Conservation (phyloP, 352 stramenopile genomes). For the Peronospora farinosa region DNA sequence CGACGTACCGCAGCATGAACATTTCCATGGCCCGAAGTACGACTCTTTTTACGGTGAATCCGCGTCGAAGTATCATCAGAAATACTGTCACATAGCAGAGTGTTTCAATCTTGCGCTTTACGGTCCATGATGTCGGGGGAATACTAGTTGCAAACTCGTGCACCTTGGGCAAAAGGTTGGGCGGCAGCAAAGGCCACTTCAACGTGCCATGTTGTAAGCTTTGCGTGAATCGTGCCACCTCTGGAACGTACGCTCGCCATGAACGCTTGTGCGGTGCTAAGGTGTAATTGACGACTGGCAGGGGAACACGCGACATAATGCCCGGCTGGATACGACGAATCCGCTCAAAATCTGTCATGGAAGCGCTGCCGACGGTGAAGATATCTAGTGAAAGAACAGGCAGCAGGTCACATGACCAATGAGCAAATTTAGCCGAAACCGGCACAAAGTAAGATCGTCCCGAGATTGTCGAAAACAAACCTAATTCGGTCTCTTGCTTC, state of each 20-base stretch:
- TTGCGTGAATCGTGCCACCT: slow-evolving; percentile 46
- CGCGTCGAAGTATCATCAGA: slow-evolving; percentile 48
- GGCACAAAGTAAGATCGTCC: not conserved
- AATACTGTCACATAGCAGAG: slow-evolving; percentile 50
- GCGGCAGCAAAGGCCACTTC: slow-evolving; percentile 46
- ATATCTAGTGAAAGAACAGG: slow-evolving; percentile 35
- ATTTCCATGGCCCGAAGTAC: slow-evolving; percentile 51
- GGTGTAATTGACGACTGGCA: slow-evolving; percentile 64
- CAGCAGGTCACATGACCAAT: slow-evolving; percentile 4
- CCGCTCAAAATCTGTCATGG: slow-evolving; percentile 59
- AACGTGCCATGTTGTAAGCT: slow-evolving; percentile 50
- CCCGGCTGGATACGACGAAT: slow-evolving; percentile 40
- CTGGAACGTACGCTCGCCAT: slow-evolving; percentile 40
- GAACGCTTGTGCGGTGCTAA: slow-evolving; percentile 42
- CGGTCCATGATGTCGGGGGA: slow-evolving; percentile 30
- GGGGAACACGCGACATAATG: slow-evolving; percentile 40
- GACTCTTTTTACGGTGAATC: slow-evolving; percentile 39
- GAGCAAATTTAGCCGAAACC: not conserved
- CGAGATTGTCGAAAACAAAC: slow-evolving; percentile 24
- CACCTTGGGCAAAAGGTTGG: slow-evolving; percentile 43
- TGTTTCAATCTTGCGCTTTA: slow-evolving; percentile 41
- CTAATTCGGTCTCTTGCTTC: slow-evolving; percentile 37
- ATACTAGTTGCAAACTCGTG: slow-evolving; percentile 33
- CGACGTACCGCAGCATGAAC: slow-evolving; percentile 49
- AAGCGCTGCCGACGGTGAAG: slow-evolving; percentile 66